These are phyloP conservation scores for Grosmannia penicillata DNA, from an alignment of 2,329 filamentous ascomycete genomes.

Conservation along the genomic window DNA sequence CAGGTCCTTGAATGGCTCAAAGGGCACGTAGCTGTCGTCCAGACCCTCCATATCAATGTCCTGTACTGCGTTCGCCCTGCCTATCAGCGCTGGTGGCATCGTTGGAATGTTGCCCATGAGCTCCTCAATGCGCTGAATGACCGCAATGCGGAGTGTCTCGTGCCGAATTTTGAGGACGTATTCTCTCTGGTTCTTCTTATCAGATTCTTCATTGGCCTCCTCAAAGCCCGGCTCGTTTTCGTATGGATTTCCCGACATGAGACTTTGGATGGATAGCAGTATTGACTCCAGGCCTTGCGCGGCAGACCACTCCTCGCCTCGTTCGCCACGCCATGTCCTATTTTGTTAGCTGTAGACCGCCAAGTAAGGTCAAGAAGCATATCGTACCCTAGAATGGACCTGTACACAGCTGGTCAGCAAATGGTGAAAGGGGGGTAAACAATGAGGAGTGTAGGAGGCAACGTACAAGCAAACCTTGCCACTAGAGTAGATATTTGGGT, in stretches of 20 bases:
- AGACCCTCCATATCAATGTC: slow-evolving; percentile 34
- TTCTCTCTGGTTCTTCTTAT: slow-evolving; percentile 57
- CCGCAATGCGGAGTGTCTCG: slow-evolving; percentile 72
- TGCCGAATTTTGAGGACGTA: slow-evolving; percentile 87
- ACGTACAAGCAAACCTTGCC: slow-evolving; percentile 87
- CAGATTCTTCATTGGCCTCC: slow-evolving; percentile 48
- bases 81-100: no score
- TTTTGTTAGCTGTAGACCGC: slow-evolving; percentile 6
- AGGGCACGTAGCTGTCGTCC: slow-evolving; percentile 39
- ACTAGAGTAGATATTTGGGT: slow-evolving; percentile 86
- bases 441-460: slow-evolving; percentile 28
- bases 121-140: slow-evolving; percentile 73
- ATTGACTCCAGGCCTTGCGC: slow-evolving; percentile 93
- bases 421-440: slow-evolving; percentile 45
- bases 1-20: slow-evolving; percentile 79
- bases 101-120: slow-evolving; percentile 59
- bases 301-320: slow-evolving; percentile 89
- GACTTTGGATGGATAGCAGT: slow-evolving; percentile 84
- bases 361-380: background rate
- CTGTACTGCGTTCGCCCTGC: slow-evolving; percentile 17
- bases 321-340: slow-evolving; percentile 85
- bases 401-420: slow-evolving; percentile 17
- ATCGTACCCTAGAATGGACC: slow-evolving; percentile 73
- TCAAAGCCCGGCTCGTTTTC: slow-evolving; percentile 95
- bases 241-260: slow-evolving; percentile 89